These are phyloP conservation scores for Tarenaya hassleriana DNA, from an alignment of 345 rosid species.

Conservation along the genomic window DNA sequence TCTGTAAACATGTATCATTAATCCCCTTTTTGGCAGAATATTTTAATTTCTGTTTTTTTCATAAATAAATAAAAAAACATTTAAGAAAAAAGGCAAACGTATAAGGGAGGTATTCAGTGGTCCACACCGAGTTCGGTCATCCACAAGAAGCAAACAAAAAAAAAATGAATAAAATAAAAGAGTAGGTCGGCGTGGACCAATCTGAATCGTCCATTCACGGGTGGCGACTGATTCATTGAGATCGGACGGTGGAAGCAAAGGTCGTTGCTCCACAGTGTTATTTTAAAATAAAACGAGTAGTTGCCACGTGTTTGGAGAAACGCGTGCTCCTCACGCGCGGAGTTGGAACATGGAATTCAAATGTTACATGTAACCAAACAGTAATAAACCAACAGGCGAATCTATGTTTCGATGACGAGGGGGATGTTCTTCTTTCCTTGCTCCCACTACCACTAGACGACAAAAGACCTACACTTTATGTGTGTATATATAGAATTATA, in stretches of 20 bases:
- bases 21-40: no score
- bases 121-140: no score
- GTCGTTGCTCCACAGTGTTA: no score
- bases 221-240: conserved; percentile 18
- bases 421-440: no score
- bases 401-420: background rate
- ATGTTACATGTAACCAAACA: no score
- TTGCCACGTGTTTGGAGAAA: conserved; percentile 25
- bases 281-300: no score
- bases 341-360: no score
- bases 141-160: conserved; percentile 20
- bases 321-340: conserved; percentile 24
- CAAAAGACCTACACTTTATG: background rate
- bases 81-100: no score
- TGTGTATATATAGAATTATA: no score
- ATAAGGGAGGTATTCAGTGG: background rate
- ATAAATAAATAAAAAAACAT: no score
- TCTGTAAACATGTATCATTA: no score
- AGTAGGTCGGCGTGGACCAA: conserved; percentile 27
- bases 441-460: background rate
- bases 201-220: conserved; percentile 7
- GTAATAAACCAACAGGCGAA: background rate
- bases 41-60: no score
- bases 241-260: conserved; percentile 36
- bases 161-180: conserved; percentile 19